These are phyloP conservation scores for Lachnellula arida DNA, from an alignment of 2,329 filamentous ascomycete genomes.

Conservation along the genomic window DNA sequence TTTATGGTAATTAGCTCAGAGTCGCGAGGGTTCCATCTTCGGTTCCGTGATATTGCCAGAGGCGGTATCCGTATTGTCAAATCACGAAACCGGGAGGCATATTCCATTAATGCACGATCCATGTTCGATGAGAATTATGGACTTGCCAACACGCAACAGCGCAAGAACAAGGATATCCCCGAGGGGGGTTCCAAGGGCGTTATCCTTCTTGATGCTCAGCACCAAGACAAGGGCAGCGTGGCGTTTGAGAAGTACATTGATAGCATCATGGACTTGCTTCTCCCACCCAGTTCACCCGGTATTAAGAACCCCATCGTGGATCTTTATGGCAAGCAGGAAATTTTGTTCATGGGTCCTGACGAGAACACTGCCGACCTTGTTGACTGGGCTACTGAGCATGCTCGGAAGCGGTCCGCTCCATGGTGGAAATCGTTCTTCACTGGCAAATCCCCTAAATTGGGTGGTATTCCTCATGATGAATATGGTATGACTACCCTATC, in stretches of 20 bases:
- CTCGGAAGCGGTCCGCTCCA: constrained; percentile 76
- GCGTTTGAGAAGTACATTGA: constrained; percentile 99
- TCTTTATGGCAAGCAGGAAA: constrained; percentile 90
- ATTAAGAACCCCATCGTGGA: constrained; percentile 99
- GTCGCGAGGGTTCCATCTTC: constrained; percentile 93
- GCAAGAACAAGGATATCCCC: constrained; percentile 99
- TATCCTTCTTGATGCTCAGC: constrained; percentile 85
- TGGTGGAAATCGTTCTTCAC: constrained; percentile 99
- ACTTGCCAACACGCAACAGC: constrained; percentile 94
- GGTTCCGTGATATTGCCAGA: constrained; percentile 94
- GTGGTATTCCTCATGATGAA: constrained; percentile 90
- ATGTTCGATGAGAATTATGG: constrained; percentile 99
- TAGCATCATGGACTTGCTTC: constrained; percentile 89
- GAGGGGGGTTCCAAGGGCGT: constrained; percentile 98
- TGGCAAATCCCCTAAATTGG: constrained; percentile 91
- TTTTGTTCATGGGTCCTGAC: constrained; percentile 96
- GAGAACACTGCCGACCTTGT: constrained; percentile 98
- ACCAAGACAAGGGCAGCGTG: constrained; percentile 87
- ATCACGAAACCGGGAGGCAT: constrained; percentile 92
- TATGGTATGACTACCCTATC: constrained; percentile 99
- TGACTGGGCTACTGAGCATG: constrained; percentile 98
- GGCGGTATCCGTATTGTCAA: constrained; percentile 98
- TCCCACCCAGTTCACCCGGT: constrained; percentile 84
- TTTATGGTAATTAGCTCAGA: constrained; percentile 97
- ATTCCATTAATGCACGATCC: constrained; percentile 91